These are phyloP conservation scores for Scenedesmus sp. DNA, from an alignment of 163 green algal genomes.

Conservation along the genomic window DNA sequence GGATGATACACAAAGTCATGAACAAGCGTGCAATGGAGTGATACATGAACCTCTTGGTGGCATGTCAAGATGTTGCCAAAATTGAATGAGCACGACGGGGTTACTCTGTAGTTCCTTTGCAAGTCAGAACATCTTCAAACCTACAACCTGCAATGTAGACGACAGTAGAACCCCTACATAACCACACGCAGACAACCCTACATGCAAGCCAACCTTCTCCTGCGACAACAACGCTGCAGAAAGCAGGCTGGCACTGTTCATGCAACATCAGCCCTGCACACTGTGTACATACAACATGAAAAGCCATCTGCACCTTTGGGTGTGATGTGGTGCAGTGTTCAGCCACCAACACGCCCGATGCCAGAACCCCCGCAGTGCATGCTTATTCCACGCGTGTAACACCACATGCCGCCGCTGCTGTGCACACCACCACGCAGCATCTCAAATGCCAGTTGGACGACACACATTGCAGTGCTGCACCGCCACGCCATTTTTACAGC, in stretches of 20 bases:
- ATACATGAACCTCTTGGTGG: neutral
- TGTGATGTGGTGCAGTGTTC: neutral
- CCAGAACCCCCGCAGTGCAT: neutral
- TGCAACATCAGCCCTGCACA: neutral
- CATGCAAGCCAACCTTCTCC: neutral
- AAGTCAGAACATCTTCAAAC: neutral
- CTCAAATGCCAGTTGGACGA: neutral
- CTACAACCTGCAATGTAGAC: neutral
- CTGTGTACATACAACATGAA: neutral
- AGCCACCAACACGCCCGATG: neutral
- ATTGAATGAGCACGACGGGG: neutral
- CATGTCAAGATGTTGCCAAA: neutral
- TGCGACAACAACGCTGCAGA: neutral
- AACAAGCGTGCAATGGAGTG: constrained; percentile 1
- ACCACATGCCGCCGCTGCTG: neutral
- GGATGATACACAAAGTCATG: neutral
- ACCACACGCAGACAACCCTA: constrained; percentile 2
- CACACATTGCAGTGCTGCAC: neutral
- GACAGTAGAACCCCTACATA: neutral
- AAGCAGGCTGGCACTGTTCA: neutral
- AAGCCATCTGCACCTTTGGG: too few species aligned
- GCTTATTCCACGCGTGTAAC: neutral
- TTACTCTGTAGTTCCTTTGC: neutral
- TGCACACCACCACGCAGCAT: neutral
- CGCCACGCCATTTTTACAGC: neutral